Conservation (phyloP, 2,329 filamentous ascomycete species). For the Sporothrix euskadiensis region DNA sequence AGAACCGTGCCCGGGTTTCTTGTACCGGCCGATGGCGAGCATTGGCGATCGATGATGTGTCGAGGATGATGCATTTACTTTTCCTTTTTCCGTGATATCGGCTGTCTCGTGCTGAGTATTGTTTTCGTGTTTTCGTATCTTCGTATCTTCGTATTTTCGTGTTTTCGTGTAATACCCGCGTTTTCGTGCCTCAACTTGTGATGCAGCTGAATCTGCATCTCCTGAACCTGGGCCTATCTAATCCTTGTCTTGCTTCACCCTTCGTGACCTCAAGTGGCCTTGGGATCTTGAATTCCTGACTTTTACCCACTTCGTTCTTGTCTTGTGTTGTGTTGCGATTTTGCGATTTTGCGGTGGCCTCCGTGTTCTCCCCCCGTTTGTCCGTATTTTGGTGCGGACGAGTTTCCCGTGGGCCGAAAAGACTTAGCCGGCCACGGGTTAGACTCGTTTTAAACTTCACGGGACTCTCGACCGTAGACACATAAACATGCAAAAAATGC, state of each 20-base stretch:
- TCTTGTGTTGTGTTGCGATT: background rate
- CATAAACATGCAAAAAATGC: background rate
- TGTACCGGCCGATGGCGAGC: conserved; percentile 11
- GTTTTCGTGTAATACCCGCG: background rate
- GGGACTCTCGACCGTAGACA: too few relatives aligned
- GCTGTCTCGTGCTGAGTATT: background rate
- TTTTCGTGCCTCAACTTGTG: conserved; percentile 5
- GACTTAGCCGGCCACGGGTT: background rate
- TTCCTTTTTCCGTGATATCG: background rate
- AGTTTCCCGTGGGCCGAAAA: conserved; percentile 22
- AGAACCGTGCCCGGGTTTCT: conserved; percentile 14
- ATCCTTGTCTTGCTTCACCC: background rate
- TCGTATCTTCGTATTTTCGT: background rate
- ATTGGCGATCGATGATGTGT: background rate
- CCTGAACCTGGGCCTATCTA: background rate
- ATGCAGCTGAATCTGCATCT: background rate
- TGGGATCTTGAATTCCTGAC: background rate
- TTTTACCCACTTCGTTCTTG: background rate
- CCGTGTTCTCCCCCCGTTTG: background rate
- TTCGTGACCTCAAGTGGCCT: background rate
- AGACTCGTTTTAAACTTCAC: background rate
- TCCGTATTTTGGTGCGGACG: background rate
- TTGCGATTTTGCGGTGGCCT: background rate
- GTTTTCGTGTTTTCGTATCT: background rate
- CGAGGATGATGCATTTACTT: background rate